A percentile compares a stretch with the other conserved stretches of the same genome.
Conservation (phyloP, 306 rosid genomes). For the Hippophae tibetana region DNA sequence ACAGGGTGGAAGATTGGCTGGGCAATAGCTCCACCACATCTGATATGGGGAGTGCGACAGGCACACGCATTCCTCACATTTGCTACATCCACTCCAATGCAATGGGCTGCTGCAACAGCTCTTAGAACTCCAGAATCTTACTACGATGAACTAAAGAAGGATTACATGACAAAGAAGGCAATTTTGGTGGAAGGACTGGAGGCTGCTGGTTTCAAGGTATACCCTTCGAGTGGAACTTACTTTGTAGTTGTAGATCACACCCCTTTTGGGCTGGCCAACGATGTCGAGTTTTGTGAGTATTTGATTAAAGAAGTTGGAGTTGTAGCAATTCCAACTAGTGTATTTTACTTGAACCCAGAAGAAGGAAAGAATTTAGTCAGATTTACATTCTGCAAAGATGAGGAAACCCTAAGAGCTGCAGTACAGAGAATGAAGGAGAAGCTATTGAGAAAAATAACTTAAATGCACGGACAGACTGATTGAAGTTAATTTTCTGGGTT, state of each 20-base stretch:
- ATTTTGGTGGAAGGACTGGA: conserved; percentile 78
- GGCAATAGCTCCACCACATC: conserved; percentile 80
- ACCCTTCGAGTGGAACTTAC: conserved; percentile 82
- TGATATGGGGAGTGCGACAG: conserved; percentile 77
- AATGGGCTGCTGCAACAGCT: conserved; percentile 83
- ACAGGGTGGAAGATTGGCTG: conserved; percentile 93
- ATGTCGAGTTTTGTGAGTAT: conserved; percentile 77
- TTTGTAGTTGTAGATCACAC: conserved; percentile 92
- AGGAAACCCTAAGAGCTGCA: conserved; percentile 69
- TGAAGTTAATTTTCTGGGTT: background rate
- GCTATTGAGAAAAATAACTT: conserved; percentile 40
- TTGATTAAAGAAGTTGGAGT: conserved; percentile 88
- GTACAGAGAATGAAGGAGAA: conserved; percentile 85
- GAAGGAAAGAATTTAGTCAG: conserved; percentile 86
- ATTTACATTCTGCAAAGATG: conserved; percentile 90
- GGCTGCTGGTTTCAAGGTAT: conserved; percentile 75
- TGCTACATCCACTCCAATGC: conserved; percentile 75
- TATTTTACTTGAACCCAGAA: conserved; percentile 84
- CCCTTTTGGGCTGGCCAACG: conserved; percentile 75
- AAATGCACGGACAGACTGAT: background rate
- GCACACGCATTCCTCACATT: conserved; percentile 71
- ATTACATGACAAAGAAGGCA: conserved; percentile 61
- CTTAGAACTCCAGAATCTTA: conserved; percentile 86
- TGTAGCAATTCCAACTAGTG: conserved; percentile 90
- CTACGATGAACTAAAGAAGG: conserved; percentile 62